Conservation (phyloP, 176 grass and related monocot genomes). For the Eragrostis nindensis region DNA sequence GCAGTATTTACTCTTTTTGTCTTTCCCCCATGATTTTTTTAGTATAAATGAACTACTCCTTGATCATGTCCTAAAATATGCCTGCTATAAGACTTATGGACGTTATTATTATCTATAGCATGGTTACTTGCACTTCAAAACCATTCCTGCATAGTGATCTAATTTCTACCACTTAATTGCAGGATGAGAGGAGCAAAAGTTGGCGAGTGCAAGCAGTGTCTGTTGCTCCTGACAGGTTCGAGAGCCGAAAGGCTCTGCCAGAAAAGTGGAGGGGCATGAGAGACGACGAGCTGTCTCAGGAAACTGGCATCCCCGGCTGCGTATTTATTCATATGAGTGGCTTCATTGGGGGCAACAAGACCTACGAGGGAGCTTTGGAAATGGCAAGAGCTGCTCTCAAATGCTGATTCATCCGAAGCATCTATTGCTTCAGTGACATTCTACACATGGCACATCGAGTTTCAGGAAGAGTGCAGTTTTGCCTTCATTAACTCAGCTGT, state of each 20-base stretch:
- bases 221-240: slow-evolving; percentile 79
- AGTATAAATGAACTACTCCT: not conserved
- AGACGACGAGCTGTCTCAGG: slow-evolving; percentile 77
- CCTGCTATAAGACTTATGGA: not conserved
- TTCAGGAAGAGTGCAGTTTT: not conserved
- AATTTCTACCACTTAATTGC: slow-evolving; percentile 4
- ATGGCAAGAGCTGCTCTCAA: slow-evolving; percentile 89
- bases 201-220: slow-evolving; percentile 94
- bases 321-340: slow-evolving; percentile 96
- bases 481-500: not conserved
- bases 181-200: slow-evolving; percentile 87
- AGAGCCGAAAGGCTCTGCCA: slow-evolving; percentile 83
- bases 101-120: not conserved
- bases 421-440: not conserved
- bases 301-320: slow-evolving; percentile 72
- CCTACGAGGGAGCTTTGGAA: slow-evolving; percentile 76
- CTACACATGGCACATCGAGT: not conserved
- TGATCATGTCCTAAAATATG: not conserved
- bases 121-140: not conserved
- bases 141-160: not conserved
- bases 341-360: slow-evolving; percentile 92
- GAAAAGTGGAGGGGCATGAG: slow-evolving; percentile 83
- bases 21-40: not conserved
- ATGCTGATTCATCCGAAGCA: slow-evolving; percentile 51
- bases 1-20: not conserved